Base-by-base conservation (phyloP, 352 stramenopile genomes). In the Elongisporangium senticosum region DNA sequence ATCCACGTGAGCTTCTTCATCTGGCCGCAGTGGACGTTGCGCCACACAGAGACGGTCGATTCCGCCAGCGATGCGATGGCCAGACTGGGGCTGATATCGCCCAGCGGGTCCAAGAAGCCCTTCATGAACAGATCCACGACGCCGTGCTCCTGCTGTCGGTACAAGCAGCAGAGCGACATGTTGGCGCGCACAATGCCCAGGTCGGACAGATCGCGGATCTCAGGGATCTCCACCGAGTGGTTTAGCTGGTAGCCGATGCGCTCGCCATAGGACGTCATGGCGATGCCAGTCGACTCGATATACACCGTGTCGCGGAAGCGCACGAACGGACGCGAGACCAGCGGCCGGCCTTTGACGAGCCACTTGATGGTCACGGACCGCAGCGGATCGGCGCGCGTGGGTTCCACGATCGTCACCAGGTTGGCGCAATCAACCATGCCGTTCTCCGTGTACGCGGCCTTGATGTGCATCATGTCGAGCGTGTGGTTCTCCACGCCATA, bases 1-100 rank as follows among this genome's bases (percentile, higher is more conserved):
- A 82, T 40, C 75, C 75, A 86, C 47, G 63, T 49, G 2, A 86
- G 65, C 28, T 86, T 86, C 58, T 83, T 83, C 54, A 76, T 67
- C 51, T 68, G 59, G 2, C 56, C 59, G 37, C 59, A 71, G 17
- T 65, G 53, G 13, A 68, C 64, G 33, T 43, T 43, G 1, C 33
- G 15, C 33, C 33, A 43, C 2, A 10, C 17, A 4, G 33, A 17
- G 7, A 43, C n/a, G n/a, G n/a, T n/a, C n/a, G n/a, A n/a, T n/a
- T n/a, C n/a, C n/a, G n/a, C n/a, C n/a, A n/a, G n/a, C n/a, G n/a
- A n/a, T n/a, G n/a, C n/a, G n/a, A n/a, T n/a, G n/a, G n/a, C n/a
- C n/a, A n/a, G n/a, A n/a, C n/a, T n/a, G n/a, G n/a, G n/a, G n/a
- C n/a, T n/a, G n/a, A n/a, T n/a, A n/a, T n/a, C n/a, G n/a, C n/a